Conservation (phyloP, 2,329 filamentous ascomycete species). For the Xylaria sp. region DNA sequence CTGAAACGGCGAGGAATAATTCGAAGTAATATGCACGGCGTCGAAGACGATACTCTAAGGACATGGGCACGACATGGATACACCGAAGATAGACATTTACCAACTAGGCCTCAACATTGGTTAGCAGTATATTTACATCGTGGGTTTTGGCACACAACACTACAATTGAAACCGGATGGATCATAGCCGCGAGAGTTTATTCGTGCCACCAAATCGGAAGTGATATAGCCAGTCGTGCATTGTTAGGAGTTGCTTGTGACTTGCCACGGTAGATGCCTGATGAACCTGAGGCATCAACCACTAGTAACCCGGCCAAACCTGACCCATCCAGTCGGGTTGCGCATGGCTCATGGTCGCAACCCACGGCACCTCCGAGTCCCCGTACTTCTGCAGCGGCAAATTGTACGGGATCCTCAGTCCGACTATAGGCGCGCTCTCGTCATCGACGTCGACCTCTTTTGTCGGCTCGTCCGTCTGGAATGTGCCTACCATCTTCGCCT, state of each 20-base stretch:
- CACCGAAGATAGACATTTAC: conserved; percentile 2
- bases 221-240: neutral
- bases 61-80: neutral
- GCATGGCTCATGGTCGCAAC: conserved; percentile 66
- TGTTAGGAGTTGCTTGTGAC: neutral
- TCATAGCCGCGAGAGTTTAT: neutral
- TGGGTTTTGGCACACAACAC: neutral
- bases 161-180: neutral
- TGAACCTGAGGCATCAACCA: neutral
- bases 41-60: neutral
- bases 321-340: conserved; percentile 66
- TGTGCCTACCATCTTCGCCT: conserved; percentile 67
- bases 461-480: conserved; percentile 67
- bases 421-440: conserved; percentile 51
- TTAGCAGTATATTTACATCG: conserved; percentile 3
- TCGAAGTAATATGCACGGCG: neutral
- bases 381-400: conserved; percentile 73
- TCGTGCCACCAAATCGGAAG: neutral
- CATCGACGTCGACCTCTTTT: conserved; percentile 11
- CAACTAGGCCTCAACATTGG: neutral
- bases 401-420: conserved; percentile 84
- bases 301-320: conserved; percentile 43
- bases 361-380: conserved; percentile 72
- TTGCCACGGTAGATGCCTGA: neutral
- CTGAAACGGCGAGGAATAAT: neutral